phyloP scores from a whole-genome alignment of 768 basidiomycete species.

The Imleria badia region DNA sequence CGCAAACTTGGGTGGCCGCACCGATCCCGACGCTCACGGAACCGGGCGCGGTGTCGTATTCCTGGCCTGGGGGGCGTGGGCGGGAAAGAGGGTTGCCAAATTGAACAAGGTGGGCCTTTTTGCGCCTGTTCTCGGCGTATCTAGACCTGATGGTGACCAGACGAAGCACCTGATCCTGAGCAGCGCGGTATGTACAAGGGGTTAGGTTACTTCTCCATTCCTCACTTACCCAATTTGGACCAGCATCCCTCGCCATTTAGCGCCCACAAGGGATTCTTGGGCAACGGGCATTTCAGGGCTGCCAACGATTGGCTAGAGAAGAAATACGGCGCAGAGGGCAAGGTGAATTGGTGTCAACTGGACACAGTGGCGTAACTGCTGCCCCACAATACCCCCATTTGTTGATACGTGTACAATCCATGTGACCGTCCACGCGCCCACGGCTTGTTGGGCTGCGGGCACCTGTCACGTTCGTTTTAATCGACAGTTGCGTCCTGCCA shows the following conservation, averaged over 20 bases:
- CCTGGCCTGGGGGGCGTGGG: constrained; percentile 89
- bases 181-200: constrained; percentile 58
- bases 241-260: constrained; percentile 86
- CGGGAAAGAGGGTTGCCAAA: constrained; percentile 77
- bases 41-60: constrained; percentile 78
- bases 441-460: constrained; percentile 22
- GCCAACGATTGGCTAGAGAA: constrained; percentile 86
- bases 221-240: constrained; percentile 28
- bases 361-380: constrained; percentile 22
- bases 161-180: constrained; percentile 78
- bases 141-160: constrained; percentile 38
- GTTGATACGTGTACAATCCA: constrained; percentile 24
- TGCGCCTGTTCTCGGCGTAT: constrained; percentile 9
- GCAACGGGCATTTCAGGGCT: constrained; percentile 83
- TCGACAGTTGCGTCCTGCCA: neutral
- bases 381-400: constrained; percentile 24
- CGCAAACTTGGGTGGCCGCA: constrained; percentile 53
- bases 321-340: constrained; percentile 70
- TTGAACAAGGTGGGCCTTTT: constrained; percentile 59
- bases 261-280: constrained; percentile 78
- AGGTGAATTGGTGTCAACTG: constrained; percentile 72
- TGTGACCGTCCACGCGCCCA: constrained; percentile 11
- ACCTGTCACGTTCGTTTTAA: constrained; percentile 3
- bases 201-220: constrained; percentile 16
- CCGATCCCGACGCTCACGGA: constrained; percentile 41